phyloP scores from a whole-genome alignment of 805 yeast species.

The Lipomyces mesembrius region DNA sequence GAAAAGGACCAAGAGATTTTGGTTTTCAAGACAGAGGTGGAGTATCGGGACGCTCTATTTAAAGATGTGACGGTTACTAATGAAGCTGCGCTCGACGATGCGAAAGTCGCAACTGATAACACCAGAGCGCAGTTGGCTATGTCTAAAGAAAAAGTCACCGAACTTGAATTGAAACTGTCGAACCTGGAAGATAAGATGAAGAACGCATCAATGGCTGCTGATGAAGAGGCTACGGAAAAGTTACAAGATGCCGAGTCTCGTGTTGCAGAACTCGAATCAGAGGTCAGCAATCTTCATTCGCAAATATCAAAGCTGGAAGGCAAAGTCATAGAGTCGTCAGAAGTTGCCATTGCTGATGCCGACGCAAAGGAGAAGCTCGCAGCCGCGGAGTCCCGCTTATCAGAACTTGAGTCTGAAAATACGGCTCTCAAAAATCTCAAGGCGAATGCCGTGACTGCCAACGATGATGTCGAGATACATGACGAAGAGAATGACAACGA shows the following conservation, averaged over 20 bases:
- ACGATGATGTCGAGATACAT: neutral
- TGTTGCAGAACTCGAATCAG: constrained; percentile 26
- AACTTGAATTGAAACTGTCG: constrained; percentile 3
- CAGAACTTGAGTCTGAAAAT: constrained; percentile 36
- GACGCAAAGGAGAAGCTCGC: constrained; percentile 24
- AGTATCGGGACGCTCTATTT: constrained; percentile 20
- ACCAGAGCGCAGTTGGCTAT: constrained; percentile 7
- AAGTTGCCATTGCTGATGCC: neutral
- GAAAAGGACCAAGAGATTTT: constrained; percentile 16
- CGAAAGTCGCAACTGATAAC: constrained; percentile 6
- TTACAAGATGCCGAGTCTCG: constrained; percentile 16
- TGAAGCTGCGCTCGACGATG: constrained; percentile 1
- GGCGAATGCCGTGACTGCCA: neutral
- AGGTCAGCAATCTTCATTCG: constrained; percentile 6
- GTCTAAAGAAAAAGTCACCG: constrained; percentile 4
- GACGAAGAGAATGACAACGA: constrained; percentile 8
- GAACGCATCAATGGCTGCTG: neutral
- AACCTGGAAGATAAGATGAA: neutral
- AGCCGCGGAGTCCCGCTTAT: constrained; percentile 26
- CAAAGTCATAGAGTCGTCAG: constrained; percentile 2
- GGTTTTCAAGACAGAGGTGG: constrained; percentile 15
- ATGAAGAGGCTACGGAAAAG: neutral
- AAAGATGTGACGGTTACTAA: neutral
- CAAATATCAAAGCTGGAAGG: constrained; percentile 9
- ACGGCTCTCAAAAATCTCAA: constrained; percentile 10